Evolutionary conservation across 2,329 filamentous ascomycete genomes (phyloP), one percentile per base, ranked within the genome.

Genomic region (Cercospora sp.): DNA sequence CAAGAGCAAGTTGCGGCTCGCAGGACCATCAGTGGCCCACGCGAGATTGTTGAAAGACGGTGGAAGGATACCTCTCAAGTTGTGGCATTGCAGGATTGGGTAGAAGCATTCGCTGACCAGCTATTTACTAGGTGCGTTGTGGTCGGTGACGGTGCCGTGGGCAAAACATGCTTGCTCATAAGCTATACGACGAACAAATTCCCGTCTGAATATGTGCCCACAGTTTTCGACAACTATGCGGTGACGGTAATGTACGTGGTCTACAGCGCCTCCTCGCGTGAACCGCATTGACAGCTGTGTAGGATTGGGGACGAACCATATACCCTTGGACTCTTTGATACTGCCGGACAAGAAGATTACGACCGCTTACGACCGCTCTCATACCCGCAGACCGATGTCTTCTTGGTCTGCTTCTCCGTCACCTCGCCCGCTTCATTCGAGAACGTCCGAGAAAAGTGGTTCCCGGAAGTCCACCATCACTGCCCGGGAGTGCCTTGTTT

Each of bases 181-280:
- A 96, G 93, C 81, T 99, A 99, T 84, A 99, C 95, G 73, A 99
- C 95, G 72, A 99, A 99, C 87, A 98, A 98, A 79, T 99, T 99
- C 82, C 95, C 95, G 39, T 97, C 94, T 77, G 95, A 99, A 94
- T 99, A 99, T 82, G 95, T 99, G 67, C 95, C 95, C 63, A 99
- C 95, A 31, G 95, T 99, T 72, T 99, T 99, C 82, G 95, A 99
- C 83, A 99, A 99, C 84, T 99, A 99, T 87, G 95, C 95, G 67
- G 95, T 99, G 80, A 99, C 95, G 74, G 95, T 99, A 75, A 99
- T 99, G 95, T 77, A 72, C 13, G 75, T 20, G 39, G 5, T 18
- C 3, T 20, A 9, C 10, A 36, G 18, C 12, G 8, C 31, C 5
- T 28, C 10, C 23, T 5, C 33, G 20, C 26, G 12, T 45, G 33